phyloP scores from a whole-genome alignment of 225 moss, liverwort and hornwort genomes.

The Ulota crispa region DNA sequence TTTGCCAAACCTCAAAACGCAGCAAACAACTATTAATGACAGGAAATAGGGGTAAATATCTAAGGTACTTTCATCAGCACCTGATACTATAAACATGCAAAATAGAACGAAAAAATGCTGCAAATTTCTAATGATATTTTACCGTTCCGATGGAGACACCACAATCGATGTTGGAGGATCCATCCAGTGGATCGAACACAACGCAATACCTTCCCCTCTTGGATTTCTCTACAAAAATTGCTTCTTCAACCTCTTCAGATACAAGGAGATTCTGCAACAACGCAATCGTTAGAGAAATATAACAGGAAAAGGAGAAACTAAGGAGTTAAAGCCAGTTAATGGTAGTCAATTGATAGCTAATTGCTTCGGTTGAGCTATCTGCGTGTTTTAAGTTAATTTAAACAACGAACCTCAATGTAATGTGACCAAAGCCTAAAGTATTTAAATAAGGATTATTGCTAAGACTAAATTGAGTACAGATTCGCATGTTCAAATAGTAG shows the following conservation, averaged over 20 bases:
- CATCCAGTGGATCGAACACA: slow-evolving; percentile 97
- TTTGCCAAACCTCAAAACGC: slow-evolving; percentile 5
- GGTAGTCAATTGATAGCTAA: neutral
- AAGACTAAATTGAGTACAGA: neutral
- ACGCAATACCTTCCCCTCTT: slow-evolving; percentile 95
- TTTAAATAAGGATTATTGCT: neutral
- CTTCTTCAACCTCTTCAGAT: slow-evolving; percentile 93
- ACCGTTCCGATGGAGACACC: slow-evolving; percentile 99
- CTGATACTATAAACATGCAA: neutral
- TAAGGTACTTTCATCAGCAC: slow-evolving; percentile 1
- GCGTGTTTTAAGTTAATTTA: neutral
- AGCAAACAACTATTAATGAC: neutral
- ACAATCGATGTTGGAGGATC: slow-evolving; percentile 98
- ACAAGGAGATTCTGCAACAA: slow-evolving; percentile 85
- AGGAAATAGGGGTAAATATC: neutral
- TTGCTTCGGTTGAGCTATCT: neutral
- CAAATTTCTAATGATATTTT: neutral
- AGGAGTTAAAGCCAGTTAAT: neutral
- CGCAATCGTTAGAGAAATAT: neutral
- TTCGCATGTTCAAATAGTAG: neutral
- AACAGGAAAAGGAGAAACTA: neutral
- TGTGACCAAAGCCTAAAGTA: slow-evolving; percentile 3
- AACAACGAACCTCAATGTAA: neutral
- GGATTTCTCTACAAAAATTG: slow-evolving; percentile 76
- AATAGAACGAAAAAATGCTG: neutral